Percentiles rank a stretch among this genome's conserved stretches.
Evolutionary conservation across 768 basidiomycete species (phyloP).

Genomic region (Candolleomyces eurysporus): DNA sequence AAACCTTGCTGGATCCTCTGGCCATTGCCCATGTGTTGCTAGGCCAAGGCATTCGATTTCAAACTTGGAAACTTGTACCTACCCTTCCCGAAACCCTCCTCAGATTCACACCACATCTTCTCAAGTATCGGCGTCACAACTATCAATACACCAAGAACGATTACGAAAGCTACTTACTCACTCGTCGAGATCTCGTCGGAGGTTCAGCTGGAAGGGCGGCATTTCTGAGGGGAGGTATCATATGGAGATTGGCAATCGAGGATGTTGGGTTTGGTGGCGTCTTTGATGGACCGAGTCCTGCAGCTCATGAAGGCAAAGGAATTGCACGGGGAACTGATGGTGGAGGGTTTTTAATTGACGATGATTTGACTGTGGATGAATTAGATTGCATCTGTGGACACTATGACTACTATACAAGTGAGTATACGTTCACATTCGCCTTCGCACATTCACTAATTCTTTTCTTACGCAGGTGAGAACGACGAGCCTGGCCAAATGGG

Average conservation of each 20-base stretch:
- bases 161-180: no score
- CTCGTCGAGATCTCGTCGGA: neutral
- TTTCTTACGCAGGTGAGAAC: neutral
- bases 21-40: neutral
- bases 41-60: neutral
- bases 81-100: no score
- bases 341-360: neutral
- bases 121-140: no score
- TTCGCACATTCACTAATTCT: no score
- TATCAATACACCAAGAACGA: no score
- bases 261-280: neutral
- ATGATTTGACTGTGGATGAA: neutral
- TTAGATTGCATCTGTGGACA: neutral
- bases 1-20: neutral
- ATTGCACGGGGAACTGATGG: neutral
- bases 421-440: neutral
- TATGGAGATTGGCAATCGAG: neutral
- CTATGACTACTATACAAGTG: neutral
- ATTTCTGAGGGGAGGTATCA: neutral
- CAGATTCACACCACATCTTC: no score
- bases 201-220: neutral
- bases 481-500: neutral
- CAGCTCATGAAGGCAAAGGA: neutral
- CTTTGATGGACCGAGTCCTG: neutral
- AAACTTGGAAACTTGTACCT: neutral